Base-by-base conservation (phyloP, 169 alveolate species). In the Plasmodium adleri region DNA sequence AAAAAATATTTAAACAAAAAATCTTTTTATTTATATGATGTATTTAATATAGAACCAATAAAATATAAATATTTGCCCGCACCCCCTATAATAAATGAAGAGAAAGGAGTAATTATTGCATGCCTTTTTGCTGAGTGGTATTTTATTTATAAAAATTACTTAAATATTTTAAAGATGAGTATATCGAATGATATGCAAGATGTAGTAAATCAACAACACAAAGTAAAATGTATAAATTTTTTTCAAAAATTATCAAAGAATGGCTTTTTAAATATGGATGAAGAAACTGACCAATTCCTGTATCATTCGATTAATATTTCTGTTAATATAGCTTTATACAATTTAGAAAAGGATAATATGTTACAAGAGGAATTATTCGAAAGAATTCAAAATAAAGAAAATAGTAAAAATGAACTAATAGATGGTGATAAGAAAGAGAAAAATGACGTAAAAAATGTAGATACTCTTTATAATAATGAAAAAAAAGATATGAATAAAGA, bases 41-140 rank as follows among this genome's bases (percentile, higher is more conserved):
- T 83, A 60, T 83, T 83, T 12, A 56, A 68, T 54, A 68, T 68
- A 24, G 70, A 72, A 13, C 85, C 91, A 5, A 63, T 83, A 20
- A 83, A 63, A 72, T 83, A 83, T 49, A 83, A 83, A 43, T 83
- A 39, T 63, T 83, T 83, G 43, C 91, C 91, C 2, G 17, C 83
- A 26, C 91, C 91, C 1, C 91, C 91, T 32, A n/a, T 20, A 22
- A 45, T 83, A 59, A 68, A 47, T 45, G 83, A 83, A 67, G 83
- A 83, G 45, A 83, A 49, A 17, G 91, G 91, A 47, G 49, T 83
- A 39, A 39, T 68, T 9, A 83, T 83, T 56, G 91, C 91, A 0
- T 83, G 64, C 20, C 52, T 83, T 39, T 83, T 83, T 68, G 91
- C 91, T 9, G 91, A 83, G 22, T 83, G 91, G 91, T 68, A 68